Base-by-base conservation (phyloP, 371 early-diverging fungal genomes). In the Mucor circinelloides region DNA sequence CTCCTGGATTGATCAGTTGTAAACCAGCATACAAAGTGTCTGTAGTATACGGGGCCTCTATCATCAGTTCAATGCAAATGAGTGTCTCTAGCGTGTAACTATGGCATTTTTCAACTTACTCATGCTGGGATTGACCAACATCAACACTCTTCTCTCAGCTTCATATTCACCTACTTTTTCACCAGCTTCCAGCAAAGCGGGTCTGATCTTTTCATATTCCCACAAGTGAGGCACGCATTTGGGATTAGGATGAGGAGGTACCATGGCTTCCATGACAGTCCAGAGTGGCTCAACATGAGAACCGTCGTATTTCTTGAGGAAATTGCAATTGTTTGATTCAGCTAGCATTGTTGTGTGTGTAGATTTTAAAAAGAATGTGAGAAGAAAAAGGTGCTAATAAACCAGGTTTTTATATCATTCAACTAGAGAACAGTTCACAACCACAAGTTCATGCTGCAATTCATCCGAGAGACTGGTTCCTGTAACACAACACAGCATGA, bases 261-360 rank as follows among this genome's bases (percentile, higher is more conserved):
- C 72, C 72, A 71, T 71, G 4, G 72, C 64, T 30, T 64, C 62
- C 72, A 71, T 71, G 55, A 71, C 72, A n/a, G 68, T 71, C 72
- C 72, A 71, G 2, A 71, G 48, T 34, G 72, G 72, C 30, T 71
- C 72, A 23, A 63, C 60, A 40, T 71, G 48, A 34, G 68, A 63
- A 30, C 54, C 72, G 55, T 63, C 54, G 32, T 63, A 71, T 28
- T 67, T 71, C 6, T 67, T 50, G 17, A 71, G 58, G 40, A 71
- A 67, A 36, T 36, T 13, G 13, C 36, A 36, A 36, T 36, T 36
- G 36, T 36, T 36, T 10, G 13, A 1, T 36, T 36, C 36, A 36
- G 36, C 36, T 13, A 36, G 36, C 36, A 36, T 36, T 3, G 10
- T 12, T 36, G 8, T 1, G 36, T 36, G 36, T 34, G 1, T 36